phyloP scores from a whole-genome alignment of 163 green algal species.

The Coccomyxa subellipsoidea region DNA sequence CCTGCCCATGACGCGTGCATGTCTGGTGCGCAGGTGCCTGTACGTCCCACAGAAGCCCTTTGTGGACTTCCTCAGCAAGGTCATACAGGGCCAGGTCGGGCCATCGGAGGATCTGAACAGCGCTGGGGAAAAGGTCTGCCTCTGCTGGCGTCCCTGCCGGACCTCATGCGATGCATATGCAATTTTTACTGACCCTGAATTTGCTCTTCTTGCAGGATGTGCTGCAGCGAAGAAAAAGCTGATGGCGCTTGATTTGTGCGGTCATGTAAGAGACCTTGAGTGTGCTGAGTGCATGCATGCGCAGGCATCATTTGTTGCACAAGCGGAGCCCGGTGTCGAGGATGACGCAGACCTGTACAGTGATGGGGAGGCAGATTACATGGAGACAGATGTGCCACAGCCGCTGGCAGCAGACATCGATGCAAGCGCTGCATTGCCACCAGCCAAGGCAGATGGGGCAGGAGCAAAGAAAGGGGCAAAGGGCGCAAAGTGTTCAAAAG shows the following conservation, averaged over 20 bases:
- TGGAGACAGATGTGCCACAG: neutral
- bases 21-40: slow-evolving; percentile 25
- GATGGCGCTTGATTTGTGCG: too few species aligned
- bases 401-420: neutral
- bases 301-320: neutral
- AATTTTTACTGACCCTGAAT: too few species aligned
- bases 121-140: neutral
- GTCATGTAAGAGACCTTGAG: too few species aligned
- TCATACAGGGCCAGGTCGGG: slow-evolving; percentile 16
- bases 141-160: neutral
- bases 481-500: neutral
- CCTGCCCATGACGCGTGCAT: too few species aligned
- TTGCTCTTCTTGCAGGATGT: too few species aligned
- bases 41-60: slow-evolving; percentile 41
- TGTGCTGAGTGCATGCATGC: neutral
- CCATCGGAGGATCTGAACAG: neutral
- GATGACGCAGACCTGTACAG: slow-evolving; percentile 3
- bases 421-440: neutral
- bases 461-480: neutral
- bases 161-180: neutral
- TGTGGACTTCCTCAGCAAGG: slow-evolving; percentile 34
- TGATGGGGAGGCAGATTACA: neutral
- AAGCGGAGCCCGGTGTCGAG: neutral
- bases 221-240: too few species aligned
- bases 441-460: neutral